phyloP scores from a whole-genome alignment of 2,329 filamentous ascomycete genomes.

The Myriosclerotinia duriaeana region DNA sequence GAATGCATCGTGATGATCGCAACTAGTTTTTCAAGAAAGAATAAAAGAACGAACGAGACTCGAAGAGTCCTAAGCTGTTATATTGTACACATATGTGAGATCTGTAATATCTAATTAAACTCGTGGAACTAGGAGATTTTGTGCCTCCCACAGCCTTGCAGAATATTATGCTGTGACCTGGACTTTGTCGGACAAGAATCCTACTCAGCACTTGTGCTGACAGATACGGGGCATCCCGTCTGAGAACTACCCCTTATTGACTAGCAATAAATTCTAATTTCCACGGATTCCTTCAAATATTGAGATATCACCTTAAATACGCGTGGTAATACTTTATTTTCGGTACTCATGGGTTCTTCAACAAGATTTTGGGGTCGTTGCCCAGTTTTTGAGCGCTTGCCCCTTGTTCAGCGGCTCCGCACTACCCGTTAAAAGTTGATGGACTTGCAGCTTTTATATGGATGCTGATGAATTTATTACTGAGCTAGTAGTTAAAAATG shows the following conservation, averaged over 20 bases:
- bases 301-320: neutral
- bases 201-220: neutral
- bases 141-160: neutral
- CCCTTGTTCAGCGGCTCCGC: neutral
- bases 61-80: neutral
- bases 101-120: neutral
- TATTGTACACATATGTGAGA: neutral
- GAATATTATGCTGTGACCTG: neutral
- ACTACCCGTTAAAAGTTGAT: neutral
- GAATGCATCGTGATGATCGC: slow-evolving; percentile 3
- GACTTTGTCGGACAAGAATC: neutral
- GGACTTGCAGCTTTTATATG: neutral
- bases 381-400: neutral
- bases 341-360: neutral
- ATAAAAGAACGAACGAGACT: neutral
- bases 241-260: neutral
- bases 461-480: neutral
- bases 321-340: neutral
- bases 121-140: neutral
- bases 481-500: neutral
- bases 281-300: neutral
- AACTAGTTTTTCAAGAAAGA: neutral
- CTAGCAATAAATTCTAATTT: neutral
- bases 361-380: neutral
- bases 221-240: neutral